Conservation (phyloP, 2,329 filamentous ascomycete genomes). For the Fonsecaea nubica region DNA sequence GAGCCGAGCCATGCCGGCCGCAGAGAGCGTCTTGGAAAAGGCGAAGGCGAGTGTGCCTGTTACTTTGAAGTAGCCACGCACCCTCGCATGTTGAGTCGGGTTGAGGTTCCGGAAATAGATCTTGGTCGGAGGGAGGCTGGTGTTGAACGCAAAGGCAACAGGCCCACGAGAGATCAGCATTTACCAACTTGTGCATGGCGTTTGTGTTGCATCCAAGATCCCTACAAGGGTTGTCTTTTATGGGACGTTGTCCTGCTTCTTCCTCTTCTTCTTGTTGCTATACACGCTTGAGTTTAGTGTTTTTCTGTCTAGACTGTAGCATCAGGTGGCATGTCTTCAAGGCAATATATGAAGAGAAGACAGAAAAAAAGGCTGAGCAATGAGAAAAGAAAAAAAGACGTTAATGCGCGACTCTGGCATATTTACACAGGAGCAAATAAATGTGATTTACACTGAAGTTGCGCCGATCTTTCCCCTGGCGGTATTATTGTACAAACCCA, state of each 20-base stretch:
- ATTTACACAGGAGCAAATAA: not conserved
- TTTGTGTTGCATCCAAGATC: constrained; percentile 1
- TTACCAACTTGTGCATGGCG: not conserved
- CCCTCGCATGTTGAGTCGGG: not conserved
- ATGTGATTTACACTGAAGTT: not conserved
- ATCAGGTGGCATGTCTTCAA: not conserved
- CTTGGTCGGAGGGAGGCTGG: not conserved
- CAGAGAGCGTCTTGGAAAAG: constrained; percentile 48
- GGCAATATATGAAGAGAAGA: constrained; percentile 5
- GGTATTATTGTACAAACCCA: not conserved
- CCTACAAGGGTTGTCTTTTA: not conserved
- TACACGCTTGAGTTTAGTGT: constrained; percentile 1
- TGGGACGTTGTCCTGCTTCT: not conserved
- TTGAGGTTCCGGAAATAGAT: constrained; percentile 1
- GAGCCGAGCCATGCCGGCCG: constrained; percentile 33
- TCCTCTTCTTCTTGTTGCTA: not conserved
- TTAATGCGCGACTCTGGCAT: not conserved
- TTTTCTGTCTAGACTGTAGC: not conserved
- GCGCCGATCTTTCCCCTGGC: not conserved
- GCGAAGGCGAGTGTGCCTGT: constrained; percentile 61
- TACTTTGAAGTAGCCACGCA: constrained; percentile 51
- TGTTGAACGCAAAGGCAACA: not conserved
- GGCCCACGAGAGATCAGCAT: constrained; percentile 1
- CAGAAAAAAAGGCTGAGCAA: not conserved
- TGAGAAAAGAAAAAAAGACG: not conserved